Conservation (phyloP, 345 rosid species). For the Toxicodendron radicans region DNA sequence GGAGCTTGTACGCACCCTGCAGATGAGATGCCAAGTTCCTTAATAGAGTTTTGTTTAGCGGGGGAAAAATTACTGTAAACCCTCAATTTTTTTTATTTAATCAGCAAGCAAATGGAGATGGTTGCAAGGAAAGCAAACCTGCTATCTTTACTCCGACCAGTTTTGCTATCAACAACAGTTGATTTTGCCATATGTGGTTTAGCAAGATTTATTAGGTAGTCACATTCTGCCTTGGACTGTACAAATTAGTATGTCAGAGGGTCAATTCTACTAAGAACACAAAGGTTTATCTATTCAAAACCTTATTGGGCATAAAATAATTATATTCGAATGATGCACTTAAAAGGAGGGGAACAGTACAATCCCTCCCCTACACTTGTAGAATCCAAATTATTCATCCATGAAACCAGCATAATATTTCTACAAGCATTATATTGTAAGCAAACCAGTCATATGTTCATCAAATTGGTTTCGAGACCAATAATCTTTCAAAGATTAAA, state of each 20-base stretch:
- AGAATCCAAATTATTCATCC: too few species aligned
- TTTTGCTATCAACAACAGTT: constrained; percentile 79
- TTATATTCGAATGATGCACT: background rate
- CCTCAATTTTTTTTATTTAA: background rate
- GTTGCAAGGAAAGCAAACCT: constrained; percentile 43
- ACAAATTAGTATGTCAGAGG: constrained; percentile 11
- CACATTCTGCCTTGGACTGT: constrained; percentile 89
- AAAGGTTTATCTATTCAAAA: background rate
- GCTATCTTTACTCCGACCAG: constrained; percentile 89
- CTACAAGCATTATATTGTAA: background rate
- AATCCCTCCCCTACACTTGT: too few species aligned
- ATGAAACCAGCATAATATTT: background rate
- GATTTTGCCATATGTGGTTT: constrained; percentile 86
- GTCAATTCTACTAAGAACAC: background rate
- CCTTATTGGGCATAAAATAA: background rate
- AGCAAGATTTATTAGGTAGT: constrained; percentile 78
- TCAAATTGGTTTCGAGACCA: background rate
- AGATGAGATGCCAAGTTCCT: constrained; percentile 16
- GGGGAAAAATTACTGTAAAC: background rate
- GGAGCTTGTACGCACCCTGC: constrained; percentile 92
- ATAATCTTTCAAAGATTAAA: constrained; percentile 1
- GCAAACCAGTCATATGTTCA: background rate
- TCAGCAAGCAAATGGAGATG: background rate
- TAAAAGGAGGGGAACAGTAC: background rate
- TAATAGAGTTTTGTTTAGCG: background rate